Evolutionary conservation across 2,329 filamentous ascomycete species (phyloP), one percentile per base, ranked within the genome.

Genomic region (Fusarium palustre): DNA sequence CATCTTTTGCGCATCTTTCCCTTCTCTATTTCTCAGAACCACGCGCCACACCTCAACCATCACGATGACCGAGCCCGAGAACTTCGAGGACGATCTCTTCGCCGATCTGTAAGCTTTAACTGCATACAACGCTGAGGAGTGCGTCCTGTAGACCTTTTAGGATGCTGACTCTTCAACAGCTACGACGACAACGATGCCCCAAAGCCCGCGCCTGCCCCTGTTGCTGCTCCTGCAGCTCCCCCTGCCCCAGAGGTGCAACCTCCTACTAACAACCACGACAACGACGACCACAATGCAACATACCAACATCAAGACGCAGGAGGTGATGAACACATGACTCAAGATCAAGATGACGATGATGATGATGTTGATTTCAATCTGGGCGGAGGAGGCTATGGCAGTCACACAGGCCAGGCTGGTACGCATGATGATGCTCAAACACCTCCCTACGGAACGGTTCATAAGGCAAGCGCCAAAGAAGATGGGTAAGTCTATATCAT

Each of bases 51-150:
- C 34, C 24, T 47, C 45, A 52, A 55, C 60, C 49, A n/a, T 69
- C 64, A 73, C 69, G 74, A 96, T 95, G 92, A 89, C 92, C 48
- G 93, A 96, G 76, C 84, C 87, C 55, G 92, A 94, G 76, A 92
- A 92, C 72, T 90, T 93, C 73, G 94, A 97, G 74, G 94, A 97
- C 77, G 94, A 97, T 86, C 92, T 97, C 81, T 97, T 97, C 81
- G 94, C 94, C 75, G 94, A 97, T 82, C 88, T 97, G 94, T 97
- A 85, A 82, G 93, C 72, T 34, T 24, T 12, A 36, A 10, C n/a
- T 34, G 25, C 8, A 25, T 15, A 22, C n/a, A 28, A 18, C 31
- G 16, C 45, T 22, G 20, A 8, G 16, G 16, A 25, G 42, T 18
- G 30, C 33, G 36, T 22, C 25, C 7, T 15, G 5, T 45, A 8